Evolutionary conservation across 1,284 basidiomycete species (phyloP).

Genomic region (Boletus smithii): DNA sequence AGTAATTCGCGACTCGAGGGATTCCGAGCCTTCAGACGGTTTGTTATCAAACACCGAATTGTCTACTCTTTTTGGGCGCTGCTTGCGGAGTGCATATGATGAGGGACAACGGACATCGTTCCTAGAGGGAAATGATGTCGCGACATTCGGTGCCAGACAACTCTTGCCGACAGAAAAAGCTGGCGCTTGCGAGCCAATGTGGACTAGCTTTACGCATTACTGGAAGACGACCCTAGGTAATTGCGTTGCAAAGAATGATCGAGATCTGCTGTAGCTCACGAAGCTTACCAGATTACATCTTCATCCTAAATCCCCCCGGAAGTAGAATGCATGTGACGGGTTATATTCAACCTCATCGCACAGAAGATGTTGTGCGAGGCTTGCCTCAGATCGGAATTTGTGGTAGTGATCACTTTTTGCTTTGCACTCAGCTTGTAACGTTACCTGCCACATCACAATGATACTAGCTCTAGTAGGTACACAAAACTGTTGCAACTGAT

Average conservation of each 20-base stretch:
- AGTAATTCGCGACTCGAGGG: constrained; percentile 75
- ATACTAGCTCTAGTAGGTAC: constrained; percentile 8
- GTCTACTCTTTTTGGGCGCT: constrained; percentile 44
- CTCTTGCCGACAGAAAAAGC: constrained; percentile 38
- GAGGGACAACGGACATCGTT: constrained; percentile 42
- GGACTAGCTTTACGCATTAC: constrained; percentile 76
- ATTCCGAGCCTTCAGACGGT: constrained; percentile 61
- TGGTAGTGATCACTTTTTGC: constrained; percentile 85
- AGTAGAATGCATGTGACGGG: constrained; percentile 48
- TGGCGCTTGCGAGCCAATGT: constrained; percentile 71
- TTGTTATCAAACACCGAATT: constrained; percentile 68
- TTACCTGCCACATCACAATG: constrained; percentile 14
- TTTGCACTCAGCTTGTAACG: constrained; percentile 53
- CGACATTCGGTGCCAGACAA: constrained; percentile 51
- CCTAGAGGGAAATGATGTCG: constrained; percentile 22
- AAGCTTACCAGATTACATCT: constrained; percentile 78
- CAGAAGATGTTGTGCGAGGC: constrained; percentile 66
- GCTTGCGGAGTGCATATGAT: constrained; percentile 59
- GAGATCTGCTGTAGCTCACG: constrained; percentile 7
- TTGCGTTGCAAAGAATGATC: constrained; percentile 9
- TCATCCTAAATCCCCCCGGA: constrained; percentile 52
- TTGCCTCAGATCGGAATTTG: constrained; percentile 78
- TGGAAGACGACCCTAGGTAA: constrained; percentile 80
- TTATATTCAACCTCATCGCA: constrained; percentile 63
- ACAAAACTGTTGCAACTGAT: background rate